Evolutionary conservation across 768 basidiomycete species (phyloP).

Genomic region (Rhizopogon vinicolor): DNA sequence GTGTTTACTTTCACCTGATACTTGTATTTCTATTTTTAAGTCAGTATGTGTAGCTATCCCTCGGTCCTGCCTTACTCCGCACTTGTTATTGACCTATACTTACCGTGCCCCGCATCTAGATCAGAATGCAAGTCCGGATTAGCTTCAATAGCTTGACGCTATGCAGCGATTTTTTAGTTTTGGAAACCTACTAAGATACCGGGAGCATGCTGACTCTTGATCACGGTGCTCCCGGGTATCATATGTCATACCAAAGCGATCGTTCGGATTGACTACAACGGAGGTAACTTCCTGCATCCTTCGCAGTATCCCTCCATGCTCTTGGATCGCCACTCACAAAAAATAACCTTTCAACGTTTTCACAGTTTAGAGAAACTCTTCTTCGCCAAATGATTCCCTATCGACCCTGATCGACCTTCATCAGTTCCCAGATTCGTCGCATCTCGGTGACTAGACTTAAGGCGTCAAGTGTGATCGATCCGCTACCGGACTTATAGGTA

Average conservation of each 20-base stretch:
- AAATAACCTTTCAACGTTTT: conserved; percentile 1
- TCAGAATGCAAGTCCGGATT: not conserved
- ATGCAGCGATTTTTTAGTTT: not conserved
- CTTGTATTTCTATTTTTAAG: not conserved
- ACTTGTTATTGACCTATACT: not conserved
- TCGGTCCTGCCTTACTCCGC: not conserved
- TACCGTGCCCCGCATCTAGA: not conserved
- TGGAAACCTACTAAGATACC: conserved; percentile 19
- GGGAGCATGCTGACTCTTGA: conserved; percentile 9
- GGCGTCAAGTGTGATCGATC: not conserved
- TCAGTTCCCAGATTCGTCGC: not conserved
- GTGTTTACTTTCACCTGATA: not conserved
- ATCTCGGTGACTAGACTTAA: conserved; percentile 1
- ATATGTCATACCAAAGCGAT: not conserved
- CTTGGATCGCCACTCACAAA: not conserved
- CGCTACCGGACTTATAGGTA: not conserved
- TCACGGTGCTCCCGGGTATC: conserved; percentile 2
- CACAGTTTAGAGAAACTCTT: not conserved
- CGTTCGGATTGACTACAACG: not conserved
- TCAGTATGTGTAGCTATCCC: not conserved
- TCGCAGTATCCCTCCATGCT: not conserved
- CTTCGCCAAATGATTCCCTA: not conserved
- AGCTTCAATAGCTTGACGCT: not conserved
- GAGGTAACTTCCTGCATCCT: not conserved
- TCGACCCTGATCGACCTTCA: conserved; percentile 2